Evolutionary conservation across 345 rosid genomes (phyloP).

Genomic region (Brassica carinata): DNA sequence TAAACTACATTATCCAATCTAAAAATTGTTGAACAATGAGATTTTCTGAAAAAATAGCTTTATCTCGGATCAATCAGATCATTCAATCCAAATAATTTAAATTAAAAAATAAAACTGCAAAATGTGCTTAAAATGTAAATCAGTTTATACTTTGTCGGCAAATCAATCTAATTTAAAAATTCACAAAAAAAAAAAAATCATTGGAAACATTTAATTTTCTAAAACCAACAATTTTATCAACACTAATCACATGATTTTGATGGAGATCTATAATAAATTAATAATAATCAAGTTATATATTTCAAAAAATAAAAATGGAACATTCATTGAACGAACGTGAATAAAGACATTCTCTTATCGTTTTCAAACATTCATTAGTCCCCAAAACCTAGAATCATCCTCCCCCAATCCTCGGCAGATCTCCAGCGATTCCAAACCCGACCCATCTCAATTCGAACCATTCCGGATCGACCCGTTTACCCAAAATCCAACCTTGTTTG

Average conservation of each 20-base stretch:
- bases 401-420: slow-evolving; percentile 4
- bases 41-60: neutral
- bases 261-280: neutral
- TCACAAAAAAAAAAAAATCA: neutral
- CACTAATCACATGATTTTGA: neutral
- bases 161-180: neutral
- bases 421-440: slow-evolving; percentile 25
- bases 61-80: neutral
- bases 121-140: neutral
- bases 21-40: neutral
- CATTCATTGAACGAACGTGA: slow-evolving; percentile 1
- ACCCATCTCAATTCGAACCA: slow-evolving; percentile 30
- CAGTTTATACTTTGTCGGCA: neutral
- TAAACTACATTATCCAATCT: neutral
- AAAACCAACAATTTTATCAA: neutral
- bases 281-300: neutral
- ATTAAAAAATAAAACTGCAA: neutral
- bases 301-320: neutral
- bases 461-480: slow-evolving; percentile 21
- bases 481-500: slow-evolving; percentile 3
- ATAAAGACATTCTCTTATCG: slow-evolving; percentile 27
- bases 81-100: neutral
- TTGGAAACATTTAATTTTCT: neutral
- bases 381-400: slow-evolving; percentile 28
- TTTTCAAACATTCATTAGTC: neutral